phyloP scores from a whole-genome alignment of 768 basidiomycete species.

The Mycena metata region DNA sequence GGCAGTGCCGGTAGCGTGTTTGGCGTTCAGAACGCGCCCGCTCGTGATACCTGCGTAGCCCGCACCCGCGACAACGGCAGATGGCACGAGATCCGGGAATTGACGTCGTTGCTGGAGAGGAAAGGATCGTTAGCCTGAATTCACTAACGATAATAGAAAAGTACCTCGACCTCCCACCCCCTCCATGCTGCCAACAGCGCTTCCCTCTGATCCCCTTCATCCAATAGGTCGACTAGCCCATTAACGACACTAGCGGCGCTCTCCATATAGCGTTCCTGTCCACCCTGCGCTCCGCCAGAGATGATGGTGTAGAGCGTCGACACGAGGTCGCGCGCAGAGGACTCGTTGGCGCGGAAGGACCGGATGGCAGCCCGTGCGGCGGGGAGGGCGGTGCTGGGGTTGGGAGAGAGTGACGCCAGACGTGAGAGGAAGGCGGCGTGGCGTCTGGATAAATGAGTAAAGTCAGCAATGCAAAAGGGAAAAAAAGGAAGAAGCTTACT shows the following conservation, averaged over 20 bases:
- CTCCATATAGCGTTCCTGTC: constrained; percentile 65
- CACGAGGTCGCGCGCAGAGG: constrained; percentile 86
- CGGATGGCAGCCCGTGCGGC: constrained; percentile 76
- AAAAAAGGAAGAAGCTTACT: constrained; percentile 60
- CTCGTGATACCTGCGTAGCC: constrained; percentile 86
- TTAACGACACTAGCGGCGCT: constrained; percentile 72
- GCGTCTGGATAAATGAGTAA: constrained; percentile 58
- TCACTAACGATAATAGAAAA: background rate
- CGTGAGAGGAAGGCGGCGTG: constrained; percentile 76
- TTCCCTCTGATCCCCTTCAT: constrained; percentile 87
- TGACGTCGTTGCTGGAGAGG: constrained; percentile 79
- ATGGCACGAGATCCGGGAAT: constrained; percentile 82
- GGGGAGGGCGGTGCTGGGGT: constrained; percentile 68
- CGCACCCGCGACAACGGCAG: constrained; percentile 59
- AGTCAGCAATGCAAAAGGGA: background rate
- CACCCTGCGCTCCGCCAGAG: no score
- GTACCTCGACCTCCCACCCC: constrained; percentile 85
- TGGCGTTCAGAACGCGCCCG: constrained; percentile 87
- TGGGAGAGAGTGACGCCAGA: constrained; percentile 69
- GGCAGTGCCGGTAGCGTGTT: constrained; percentile 75
- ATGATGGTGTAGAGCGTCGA: constrained; percentile 89
- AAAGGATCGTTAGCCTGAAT: no score
- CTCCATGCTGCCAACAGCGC: constrained; percentile 85
- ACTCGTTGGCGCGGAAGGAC: constrained; percentile 82
- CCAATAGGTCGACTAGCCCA: constrained; percentile 80